Percentiles rank a stretch among this genome's conserved stretches.
These are phyloP conservation scores for Heteromeles arbutifolia DNA, from an alignment of 306 rosid species.

Conservation along the genomic window DNA sequence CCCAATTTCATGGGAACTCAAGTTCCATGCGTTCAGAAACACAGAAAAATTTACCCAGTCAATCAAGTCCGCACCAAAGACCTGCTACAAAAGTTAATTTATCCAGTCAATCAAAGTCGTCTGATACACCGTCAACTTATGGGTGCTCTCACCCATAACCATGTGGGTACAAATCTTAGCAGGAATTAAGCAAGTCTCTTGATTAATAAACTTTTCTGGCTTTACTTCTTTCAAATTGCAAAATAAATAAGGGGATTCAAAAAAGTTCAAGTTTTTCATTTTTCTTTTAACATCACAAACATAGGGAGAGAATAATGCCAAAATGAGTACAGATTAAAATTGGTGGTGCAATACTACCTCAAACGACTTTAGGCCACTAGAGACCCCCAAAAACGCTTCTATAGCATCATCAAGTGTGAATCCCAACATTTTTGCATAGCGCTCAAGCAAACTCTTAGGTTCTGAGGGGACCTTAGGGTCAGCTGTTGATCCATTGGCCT, in stretches of 20 bases:
- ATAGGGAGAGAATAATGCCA: background rate
- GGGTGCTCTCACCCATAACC: background rate
- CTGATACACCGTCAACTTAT: too few species aligned
- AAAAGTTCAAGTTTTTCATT: background rate
- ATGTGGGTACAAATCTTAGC: background rate
- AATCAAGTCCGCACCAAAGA: conserved; percentile 58
- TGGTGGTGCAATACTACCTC: conserved; percentile 45
- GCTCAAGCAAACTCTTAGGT: conserved; percentile 71
- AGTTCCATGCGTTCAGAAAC: conserved; percentile 76
- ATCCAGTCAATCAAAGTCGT: background rate
- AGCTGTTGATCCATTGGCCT: conserved; percentile 54
- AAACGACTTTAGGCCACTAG: conserved; percentile 37
- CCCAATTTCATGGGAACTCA: conserved; percentile 58
- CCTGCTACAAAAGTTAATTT: conserved; percentile 38
- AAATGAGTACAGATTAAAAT: background rate
- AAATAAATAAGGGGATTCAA: background rate
- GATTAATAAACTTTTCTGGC: background rate
- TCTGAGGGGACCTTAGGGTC: conserved; percentile 49
- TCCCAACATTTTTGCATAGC: conserved; percentile 64
- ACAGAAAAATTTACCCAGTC: conserved; percentile 89
- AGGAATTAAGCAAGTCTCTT: background rate
- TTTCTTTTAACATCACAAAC: background rate
- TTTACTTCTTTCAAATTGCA: background rate
- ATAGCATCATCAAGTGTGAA: conserved; percentile 61
- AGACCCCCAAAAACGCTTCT: conserved; percentile 42